A percentile compares a stretch with the other conserved stretches of the same genome.
These are phyloP conservation scores for Tuber umbilicatum DNA, from an alignment of 495 filamentous ascomycete genomes.

Conservation along the genomic window DNA sequence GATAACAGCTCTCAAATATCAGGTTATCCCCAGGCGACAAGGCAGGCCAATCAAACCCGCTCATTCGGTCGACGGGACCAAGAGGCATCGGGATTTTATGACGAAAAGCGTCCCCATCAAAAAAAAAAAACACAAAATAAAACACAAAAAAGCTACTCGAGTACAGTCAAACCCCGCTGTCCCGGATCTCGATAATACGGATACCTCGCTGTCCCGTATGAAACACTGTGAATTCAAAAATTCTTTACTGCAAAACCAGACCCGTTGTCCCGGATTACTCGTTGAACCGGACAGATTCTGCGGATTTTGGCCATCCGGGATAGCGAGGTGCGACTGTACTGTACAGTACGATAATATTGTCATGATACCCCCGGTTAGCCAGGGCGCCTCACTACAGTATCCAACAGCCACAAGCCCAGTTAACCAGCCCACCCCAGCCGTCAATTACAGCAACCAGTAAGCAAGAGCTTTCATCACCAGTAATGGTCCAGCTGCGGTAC, in stretches of 20 bases:
- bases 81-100: slow-evolving; percentile 26
- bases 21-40: slow-evolving; percentile 11
- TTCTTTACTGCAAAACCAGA: too few relatives aligned
- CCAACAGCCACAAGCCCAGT: slow-evolving; percentile 3
- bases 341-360: too few relatives aligned
- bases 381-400: background rate
- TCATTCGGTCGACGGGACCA: slow-evolving; percentile 24
- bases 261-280: too few relatives aligned
- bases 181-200: too few relatives aligned
- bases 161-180: too few relatives aligned
- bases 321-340: too few relatives aligned
- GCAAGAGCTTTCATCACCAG: slow-evolving; percentile 3
- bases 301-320: too few relatives aligned
- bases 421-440: background rate
- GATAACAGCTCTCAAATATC: slow-evolving; percentile 21
- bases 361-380: background rate
- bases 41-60: slow-evolving; percentile 15
- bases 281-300: too few relatives aligned
- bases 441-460: slow-evolving; percentile 24
- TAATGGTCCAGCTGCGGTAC: background rate
- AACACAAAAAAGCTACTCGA: slow-evolving; percentile 13
- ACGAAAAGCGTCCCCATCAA: slow-evolving; percentile 11
- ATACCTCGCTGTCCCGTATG: too few relatives aligned
- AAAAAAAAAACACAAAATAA: background rate
- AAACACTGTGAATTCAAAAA: too few relatives aligned